These are phyloP conservation scores for Boletus albobrunnescens DNA, from an alignment of 1,284 basidiomycete genomes.

Conservation along the genomic window DNA sequence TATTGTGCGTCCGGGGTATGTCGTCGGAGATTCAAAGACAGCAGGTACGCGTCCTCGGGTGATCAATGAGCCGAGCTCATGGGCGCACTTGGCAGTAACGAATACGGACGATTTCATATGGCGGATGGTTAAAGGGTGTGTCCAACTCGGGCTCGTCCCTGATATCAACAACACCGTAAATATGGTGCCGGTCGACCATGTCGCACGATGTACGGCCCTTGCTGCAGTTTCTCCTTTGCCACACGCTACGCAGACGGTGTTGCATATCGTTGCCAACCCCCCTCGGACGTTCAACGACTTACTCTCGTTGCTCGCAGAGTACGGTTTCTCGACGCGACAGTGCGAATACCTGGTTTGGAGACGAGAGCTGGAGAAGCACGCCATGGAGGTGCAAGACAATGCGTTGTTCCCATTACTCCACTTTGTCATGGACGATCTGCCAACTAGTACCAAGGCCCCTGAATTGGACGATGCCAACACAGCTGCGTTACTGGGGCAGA, in stretches of 20 bases:
- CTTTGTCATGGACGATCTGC: slow-evolving; percentile 95
- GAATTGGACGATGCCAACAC: slow-evolving; percentile 90
- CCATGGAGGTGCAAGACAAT: slow-evolving; percentile 91
- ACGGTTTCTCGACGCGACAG: slow-evolving; percentile 78
- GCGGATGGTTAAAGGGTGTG: slow-evolving; percentile 96
- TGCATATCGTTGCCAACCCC: slow-evolving; percentile 88
- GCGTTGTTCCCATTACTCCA: slow-evolving; percentile 96
- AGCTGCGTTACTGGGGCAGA: slow-evolving; percentile 50
- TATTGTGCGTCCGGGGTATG: slow-evolving; percentile 92
- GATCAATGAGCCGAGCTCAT: slow-evolving; percentile 13
- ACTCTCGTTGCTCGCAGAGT: slow-evolving; percentile 69
- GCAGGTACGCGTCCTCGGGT: slow-evolving; percentile 56
- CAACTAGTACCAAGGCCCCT: slow-evolving; percentile 93
- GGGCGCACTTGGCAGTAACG: slow-evolving; percentile 57
- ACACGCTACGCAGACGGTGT: slow-evolving; percentile 59
- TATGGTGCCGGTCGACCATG: slow-evolving; percentile 98
- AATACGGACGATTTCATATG: slow-evolving; percentile 99
- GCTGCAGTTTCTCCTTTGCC: slow-evolving; percentile 60
- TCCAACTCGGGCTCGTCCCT: slow-evolving; percentile 92
- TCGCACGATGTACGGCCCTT: slow-evolving; percentile 78
- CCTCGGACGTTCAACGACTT: slow-evolving; percentile 89
- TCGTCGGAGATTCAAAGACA: slow-evolving; percentile 87
- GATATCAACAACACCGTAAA: slow-evolving; percentile 99
- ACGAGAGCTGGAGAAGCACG: slow-evolving; percentile 89
- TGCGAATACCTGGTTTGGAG: slow-evolving; percentile 95